phyloP scores from a whole-genome alignment of 352 stramenopile genomes.

The Thraustotheca clavata region DNA sequence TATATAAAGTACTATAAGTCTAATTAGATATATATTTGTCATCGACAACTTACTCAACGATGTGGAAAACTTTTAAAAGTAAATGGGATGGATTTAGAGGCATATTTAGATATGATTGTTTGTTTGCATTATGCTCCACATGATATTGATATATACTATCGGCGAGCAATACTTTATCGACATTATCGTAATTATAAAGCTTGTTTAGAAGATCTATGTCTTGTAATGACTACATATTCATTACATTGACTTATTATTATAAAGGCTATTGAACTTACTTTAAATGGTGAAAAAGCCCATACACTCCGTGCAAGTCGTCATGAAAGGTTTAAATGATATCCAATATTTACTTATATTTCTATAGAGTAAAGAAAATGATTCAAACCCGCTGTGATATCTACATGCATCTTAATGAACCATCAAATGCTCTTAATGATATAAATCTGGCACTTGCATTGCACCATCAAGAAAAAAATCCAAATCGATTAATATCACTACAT shows the following conservation, averaged over 20 bases:
- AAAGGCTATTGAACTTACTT: slow-evolving; percentile 2
- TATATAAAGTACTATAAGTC: slow-evolving; percentile 21
- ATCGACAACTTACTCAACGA: neutral
- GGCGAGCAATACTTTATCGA: slow-evolving; percentile 33
- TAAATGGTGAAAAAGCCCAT: neutral
- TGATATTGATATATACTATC: slow-evolving; percentile 44
- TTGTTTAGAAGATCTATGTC: slow-evolving; percentile 36
- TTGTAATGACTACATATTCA: neutral
- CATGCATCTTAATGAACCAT: neutral
- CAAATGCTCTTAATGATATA: neutral
- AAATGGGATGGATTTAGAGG: slow-evolving; percentile 30
- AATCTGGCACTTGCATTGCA: neutral
- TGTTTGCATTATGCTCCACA: slow-evolving; percentile 38
- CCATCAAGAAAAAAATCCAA: neutral
- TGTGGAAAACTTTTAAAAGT: neutral
- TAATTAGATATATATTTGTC: slow-evolving; percentile 23
- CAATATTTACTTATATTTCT: neutral
- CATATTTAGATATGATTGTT: slow-evolving; percentile 40
- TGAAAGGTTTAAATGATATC: neutral
- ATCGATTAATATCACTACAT: neutral
- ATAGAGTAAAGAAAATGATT: slow-evolving; percentile 3
- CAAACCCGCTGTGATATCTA: neutral
- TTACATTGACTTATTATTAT: neutral
- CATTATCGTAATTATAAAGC: slow-evolving; percentile 32
- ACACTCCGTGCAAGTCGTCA: neutral